Evolutionary conservation across 306 rosid genomes (phyloP), one percentile per base, ranked within the genome.

Genomic region (Sechiopsis laciniata): DNA sequence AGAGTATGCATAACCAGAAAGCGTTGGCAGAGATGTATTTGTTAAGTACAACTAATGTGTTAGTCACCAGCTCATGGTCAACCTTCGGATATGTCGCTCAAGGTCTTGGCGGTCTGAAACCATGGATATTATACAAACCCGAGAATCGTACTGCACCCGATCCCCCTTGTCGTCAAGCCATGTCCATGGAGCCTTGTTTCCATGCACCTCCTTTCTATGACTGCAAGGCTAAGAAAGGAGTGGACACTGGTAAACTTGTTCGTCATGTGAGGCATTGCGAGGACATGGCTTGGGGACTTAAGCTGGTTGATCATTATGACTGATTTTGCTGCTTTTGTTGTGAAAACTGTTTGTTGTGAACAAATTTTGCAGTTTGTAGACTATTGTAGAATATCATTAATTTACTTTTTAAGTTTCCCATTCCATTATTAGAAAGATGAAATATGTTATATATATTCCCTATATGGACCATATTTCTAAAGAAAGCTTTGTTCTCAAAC

Each of bases 61-160:
- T 90, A 78, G 84, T 90, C 50, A 88, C 91, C 0, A 90, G 93
- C 76, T 79, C 93, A 9, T 90, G 96, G 96, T 90, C 96, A 5
- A 90, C 96, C 26, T 90, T 90, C 4, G 96, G 96, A 19, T 90
- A 90, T 40, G 96, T 90, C 78, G 96, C 96, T 57, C 96, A 90
- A 59, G 96, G 93, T 48, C 89, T 90, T 26, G 88, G 96, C 19
- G 93, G 96, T 29, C 80, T 90, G 45, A 86, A 84, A 61, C 93
- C 96, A 26, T 87, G 93, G 96, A 88, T 88, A 55, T 81, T 90
- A 37, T 82, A 84, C 83, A 87, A 88, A 81, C 88, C 93, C 2
- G 91, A 86, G 74, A 86, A 90, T 35, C 71, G 24, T 46, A 90
- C 88, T 0, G 81, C 76, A 26, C 96, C 96, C 0, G 50, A 86